Conservation (phyloP, 2,329 filamentous ascomycete species). For the Zarea fungicola region DNA sequence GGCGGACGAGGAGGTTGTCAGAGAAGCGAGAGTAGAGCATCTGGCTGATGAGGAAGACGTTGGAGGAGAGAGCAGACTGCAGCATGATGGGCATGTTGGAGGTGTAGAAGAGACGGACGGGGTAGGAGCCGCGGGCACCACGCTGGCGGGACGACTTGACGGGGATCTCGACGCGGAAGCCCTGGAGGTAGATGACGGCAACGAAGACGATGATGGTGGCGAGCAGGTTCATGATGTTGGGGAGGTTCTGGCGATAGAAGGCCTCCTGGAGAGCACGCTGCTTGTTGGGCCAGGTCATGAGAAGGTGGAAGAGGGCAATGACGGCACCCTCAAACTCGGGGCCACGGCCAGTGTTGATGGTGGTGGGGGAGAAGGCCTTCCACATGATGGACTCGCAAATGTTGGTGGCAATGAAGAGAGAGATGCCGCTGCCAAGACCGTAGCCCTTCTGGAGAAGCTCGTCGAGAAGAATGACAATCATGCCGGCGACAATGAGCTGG, state of each 20-base stretch:
- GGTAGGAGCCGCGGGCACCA: slow-evolving; percentile 96
- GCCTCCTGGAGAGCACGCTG: slow-evolving; percentile 96
- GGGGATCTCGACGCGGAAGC: slow-evolving; percentile 99
- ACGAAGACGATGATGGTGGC: slow-evolving; percentile 91
- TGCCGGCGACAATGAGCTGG: slow-evolving; percentile 92
- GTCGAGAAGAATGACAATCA: slow-evolving; percentile 98
- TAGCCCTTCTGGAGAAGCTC: slow-evolving; percentile 99
- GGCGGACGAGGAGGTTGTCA: slow-evolving; percentile 95
- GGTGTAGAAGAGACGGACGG: slow-evolving; percentile 98
- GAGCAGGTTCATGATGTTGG: slow-evolving; percentile 98
- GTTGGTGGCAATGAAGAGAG: slow-evolving; percentile 99
- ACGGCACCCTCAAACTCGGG: slow-evolving; percentile 99
- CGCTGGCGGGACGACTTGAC: slow-evolving; percentile 99
- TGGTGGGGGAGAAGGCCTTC: slow-evolving; percentile 99
- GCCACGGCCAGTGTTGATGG: slow-evolving; percentile 98
- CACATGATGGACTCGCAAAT: slow-evolving; percentile 99
- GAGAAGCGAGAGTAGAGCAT: slow-evolving; percentile 99
- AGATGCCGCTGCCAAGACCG: slow-evolving; percentile 96
- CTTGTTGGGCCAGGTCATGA: slow-evolving; percentile 99
- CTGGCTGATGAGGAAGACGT: slow-evolving; percentile 98
- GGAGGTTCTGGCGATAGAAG: slow-evolving; percentile 98
- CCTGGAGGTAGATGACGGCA: slow-evolving; percentile 97
- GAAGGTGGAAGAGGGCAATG: slow-evolving; percentile 94
- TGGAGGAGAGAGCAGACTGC: slow-evolving; percentile 96
- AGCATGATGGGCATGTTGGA: slow-evolving; percentile 99